Evolutionary conservation across 2,329 filamentous ascomycete species (phyloP), one percentile per base, ranked within the genome.

Genomic region (Didymella pinodella): DNA sequence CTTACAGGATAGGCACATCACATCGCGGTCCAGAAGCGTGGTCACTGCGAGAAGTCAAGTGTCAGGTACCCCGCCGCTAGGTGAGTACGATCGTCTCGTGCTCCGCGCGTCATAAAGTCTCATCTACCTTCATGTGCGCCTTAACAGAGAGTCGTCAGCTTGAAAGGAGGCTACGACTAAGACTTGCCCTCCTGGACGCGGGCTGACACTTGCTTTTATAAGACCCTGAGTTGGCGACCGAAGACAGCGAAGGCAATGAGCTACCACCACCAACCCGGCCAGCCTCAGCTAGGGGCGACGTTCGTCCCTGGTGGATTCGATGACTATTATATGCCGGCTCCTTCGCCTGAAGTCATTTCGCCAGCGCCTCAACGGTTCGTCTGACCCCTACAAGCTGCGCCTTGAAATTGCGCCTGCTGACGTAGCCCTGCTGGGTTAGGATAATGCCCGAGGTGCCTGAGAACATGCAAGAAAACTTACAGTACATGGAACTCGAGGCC

Each of bases 371-470:
- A 91, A 80, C 85, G 88, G 88, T 89, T 79, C 69, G 82, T 75
- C 61, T 63, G 61, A 58, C 64, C 60, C 65, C 58, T 62, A 56
- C 53, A 59, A 54, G 57, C 56, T 58, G 55, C 61, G 54, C 61
- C 52, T 41, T 64, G 59, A 64, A 62, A 68, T 69, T 70, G 64
- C 64, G 62, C 56, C 52, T 68, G 73, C 74, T 74, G 71, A 75
- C 71, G 63, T 70, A 65, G 54, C 57, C 40, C 41, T 53, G 36
- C 55, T 54, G 61, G 56, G 57, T 75, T 78, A 96, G 92, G 82
- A 88, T 96, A 73, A 97, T 94, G 88, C 91, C 92, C 76, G 93
- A 97, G 84, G 93, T 97, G 66, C 92, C 94, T 68, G 91, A 94
- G 79, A 94, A 97, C 80, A 97, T 99, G 87, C 93, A 97, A 81